Evolutionary conservation across 345 rosid species (phyloP), one percentile per base, ranked within the genome.

Genomic region (Dovyalis caffra): DNA sequence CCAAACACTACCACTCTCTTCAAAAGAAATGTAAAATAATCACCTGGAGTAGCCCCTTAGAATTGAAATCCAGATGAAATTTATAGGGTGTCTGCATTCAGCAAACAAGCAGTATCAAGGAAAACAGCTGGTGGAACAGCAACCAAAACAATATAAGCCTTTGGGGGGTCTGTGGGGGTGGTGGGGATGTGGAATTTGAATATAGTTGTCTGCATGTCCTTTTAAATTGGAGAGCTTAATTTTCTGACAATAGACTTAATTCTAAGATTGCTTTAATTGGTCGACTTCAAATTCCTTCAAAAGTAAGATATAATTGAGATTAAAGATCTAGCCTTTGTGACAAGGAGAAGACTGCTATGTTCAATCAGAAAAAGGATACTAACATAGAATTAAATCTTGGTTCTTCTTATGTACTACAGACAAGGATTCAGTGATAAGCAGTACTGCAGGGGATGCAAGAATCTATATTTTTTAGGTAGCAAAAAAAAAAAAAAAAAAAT

Each of bases 71-170:
- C 26, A n/a, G 62, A 32, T 26, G 40, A 66, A 23, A n/a, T 66
- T 31, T 61, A n/a, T 14, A 6, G 40, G 34, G 74, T 63, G 68
- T 64, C 81, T 62, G 70, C 31, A 73, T 51, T 61, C 37, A 35
- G 51, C n/a, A n/a, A 4, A 26, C 23, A 40, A 9, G 15, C 64
- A 2, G 43, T 56, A 35, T 69, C 21, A 47, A 18, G 43, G 63
- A 69, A 47, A 26, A 47, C 38, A n/a, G 10, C 66, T 12, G 72
- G 49, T 18, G 21, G 32, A 68, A 29, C 67, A 75, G 68, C 34
- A 49, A 15, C 45, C 34, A 62, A 63, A 72, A 77, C 32, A 34
- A 20, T 38, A 35, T 34, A 29, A 49, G 16, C 23, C 6, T n/a
- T n/a, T n/a, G n/a, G n/a, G n/a, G n/a, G n/a, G n/a, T n/a, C n/a